These are phyloP conservation scores for Pulveroboletus sp. DNA, from an alignment of 768 basidiomycete genomes.

Conservation along the genomic window DNA sequence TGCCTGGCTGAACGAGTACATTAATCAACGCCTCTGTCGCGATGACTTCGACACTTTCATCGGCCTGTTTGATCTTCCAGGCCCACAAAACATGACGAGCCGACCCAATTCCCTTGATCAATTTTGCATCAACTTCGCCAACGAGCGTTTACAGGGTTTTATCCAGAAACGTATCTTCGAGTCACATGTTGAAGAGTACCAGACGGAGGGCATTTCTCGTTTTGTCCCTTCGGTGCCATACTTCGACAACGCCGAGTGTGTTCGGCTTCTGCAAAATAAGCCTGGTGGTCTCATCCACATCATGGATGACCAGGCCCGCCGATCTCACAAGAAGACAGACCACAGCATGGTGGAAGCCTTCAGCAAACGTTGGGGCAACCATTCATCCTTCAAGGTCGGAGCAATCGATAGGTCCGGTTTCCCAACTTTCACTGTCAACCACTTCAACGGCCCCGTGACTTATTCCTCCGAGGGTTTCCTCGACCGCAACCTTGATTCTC, in stretches of 20 bases:
- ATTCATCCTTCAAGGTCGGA: constrained; percentile 85
- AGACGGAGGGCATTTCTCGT: constrained; percentile 69
- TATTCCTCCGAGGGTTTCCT: constrained; percentile 91
- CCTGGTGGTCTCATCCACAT: constrained; percentile 94
- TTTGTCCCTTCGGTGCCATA: constrained; percentile 69
- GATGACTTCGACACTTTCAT: constrained; percentile 93
- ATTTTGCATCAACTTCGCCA: constrained; percentile 94
- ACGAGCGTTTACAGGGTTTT: constrained; percentile 85
- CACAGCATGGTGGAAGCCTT: constrained; percentile 94
- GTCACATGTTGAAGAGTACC: constrained; percentile 76
- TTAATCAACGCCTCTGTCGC: constrained; percentile 91
- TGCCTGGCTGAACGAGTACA: constrained; percentile 92
- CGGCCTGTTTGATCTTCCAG: constrained; percentile 90
- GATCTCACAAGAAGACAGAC: constrained; percentile 86
- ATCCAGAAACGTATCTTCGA: constrained; percentile 79
- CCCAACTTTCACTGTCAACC: constrained; percentile 86
- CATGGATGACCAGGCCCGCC: constrained; percentile 93
- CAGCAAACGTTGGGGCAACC: constrained; percentile 90
- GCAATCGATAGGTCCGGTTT: constrained; percentile 69
- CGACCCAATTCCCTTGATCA: constrained; percentile 92
- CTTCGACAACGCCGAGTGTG: constrained; percentile 88
- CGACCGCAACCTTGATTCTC: constrained; percentile 79
- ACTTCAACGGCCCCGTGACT: constrained; percentile 86
- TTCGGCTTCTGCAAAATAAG: constrained; percentile 77
- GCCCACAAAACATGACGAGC: constrained; percentile 84